A percentile compares a stretch with the other conserved stretches of the same genome.
Evolutionary conservation across 2,329 filamentous ascomycete genomes (phyloP).

Genomic region (Stachybotrys chartarum): DNA sequence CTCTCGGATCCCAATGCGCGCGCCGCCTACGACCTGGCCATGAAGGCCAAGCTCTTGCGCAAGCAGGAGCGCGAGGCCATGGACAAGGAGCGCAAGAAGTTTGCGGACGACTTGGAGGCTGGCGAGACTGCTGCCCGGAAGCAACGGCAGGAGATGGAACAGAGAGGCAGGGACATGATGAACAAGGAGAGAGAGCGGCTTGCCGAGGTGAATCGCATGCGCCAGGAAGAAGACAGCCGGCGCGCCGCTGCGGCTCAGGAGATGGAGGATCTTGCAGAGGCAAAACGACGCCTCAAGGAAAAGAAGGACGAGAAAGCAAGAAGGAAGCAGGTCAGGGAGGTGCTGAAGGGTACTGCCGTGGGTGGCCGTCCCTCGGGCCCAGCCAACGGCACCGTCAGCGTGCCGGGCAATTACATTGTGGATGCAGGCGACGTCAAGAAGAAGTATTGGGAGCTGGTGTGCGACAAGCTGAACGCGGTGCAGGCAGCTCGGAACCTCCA

Average conservation of each 20-base stretch:
- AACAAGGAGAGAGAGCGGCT: slow-evolving; percentile 29
- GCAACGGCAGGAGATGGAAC: slow-evolving; percentile 42
- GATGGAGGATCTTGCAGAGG: slow-evolving; percentile 29
- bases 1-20: slow-evolving; percentile 65
- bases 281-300: slow-evolving; percentile 27
- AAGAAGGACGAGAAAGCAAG: slow-evolving; percentile 32
- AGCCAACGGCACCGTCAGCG: slow-evolving; percentile 24
- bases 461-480: slow-evolving; percentile 32
- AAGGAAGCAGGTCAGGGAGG: slow-evolving; percentile 28
- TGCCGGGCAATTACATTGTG: slow-evolving; percentile 26
- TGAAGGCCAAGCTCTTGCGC: slow-evolving; percentile 63
- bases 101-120: slow-evolving; percentile 81
- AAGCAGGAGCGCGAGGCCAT: slow-evolving; percentile 66
- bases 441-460: slow-evolving; percentile 32
- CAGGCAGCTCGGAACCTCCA: slow-evolving; percentile 26
- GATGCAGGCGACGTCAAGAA: slow-evolving; percentile 20
- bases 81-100: slow-evolving; percentile 62
- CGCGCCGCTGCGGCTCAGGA: slow-evolving; percentile 30
- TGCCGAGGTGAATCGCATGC: slow-evolving; percentile 27
- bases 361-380: slow-evolving; percentile 15
- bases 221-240: slow-evolving; percentile 27
- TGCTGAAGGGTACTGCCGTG: slow-evolving; percentile 16
- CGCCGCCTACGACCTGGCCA: slow-evolving; percentile 69
- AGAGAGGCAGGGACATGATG: slow-evolving; percentile 23
- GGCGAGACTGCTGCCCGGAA: slow-evolving; percentile 62